Evolutionary conservation across 805 yeast species (phyloP).

Genomic region (Metschnikowia anglica): DNA sequence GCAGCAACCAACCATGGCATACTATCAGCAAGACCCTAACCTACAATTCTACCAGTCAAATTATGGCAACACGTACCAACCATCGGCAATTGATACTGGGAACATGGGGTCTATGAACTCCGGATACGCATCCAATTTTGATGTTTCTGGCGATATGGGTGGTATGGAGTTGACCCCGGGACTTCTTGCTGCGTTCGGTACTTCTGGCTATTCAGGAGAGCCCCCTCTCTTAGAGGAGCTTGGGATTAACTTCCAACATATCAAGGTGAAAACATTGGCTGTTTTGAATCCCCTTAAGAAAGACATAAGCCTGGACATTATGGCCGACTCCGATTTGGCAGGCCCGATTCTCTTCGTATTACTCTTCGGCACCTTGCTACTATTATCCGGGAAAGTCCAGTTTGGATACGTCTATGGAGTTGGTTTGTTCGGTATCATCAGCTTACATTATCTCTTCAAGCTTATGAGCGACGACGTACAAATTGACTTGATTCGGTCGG

Average conservation of each 20-base stretch:
- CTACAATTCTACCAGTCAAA: slow-evolving; percentile 45
- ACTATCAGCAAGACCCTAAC: slow-evolving; percentile 41
- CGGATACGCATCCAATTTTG: slow-evolving; percentile 35
- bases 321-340: slow-evolving; percentile 89
- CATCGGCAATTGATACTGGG: slow-evolving; percentile 21
- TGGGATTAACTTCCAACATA: slow-evolving; percentile 89
- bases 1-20: slow-evolving; percentile 34
- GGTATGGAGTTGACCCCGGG: slow-evolving; percentile 63
- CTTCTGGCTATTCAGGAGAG: slow-evolving; percentile 93
- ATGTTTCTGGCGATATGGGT: slow-evolving; percentile 45
- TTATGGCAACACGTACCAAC: slow-evolving; percentile 33
- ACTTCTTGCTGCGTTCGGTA: slow-evolving; percentile 85
- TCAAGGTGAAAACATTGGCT: slow-evolving; percentile 77
- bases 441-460: slow-evolving; percentile 81
- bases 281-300: slow-evolving; percentile 76
- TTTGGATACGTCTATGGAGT: slow-evolving; percentile 97
- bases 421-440: slow-evolving; percentile 84
- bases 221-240: slow-evolving; percentile 89
- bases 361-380: slow-evolving; percentile 76
- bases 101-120: slow-evolving; percentile 41
- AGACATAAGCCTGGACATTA: slow-evolving; percentile 62
- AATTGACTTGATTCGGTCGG: slow-evolving; percentile 67
- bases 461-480: slow-evolving; percentile 71
- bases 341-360: slow-evolving; percentile 92
- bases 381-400: slow-evolving; percentile 90